Conservation (phyloP, 1,284 basidiomycete species). For the Microbotryum silenes-acaulis region DNA sequence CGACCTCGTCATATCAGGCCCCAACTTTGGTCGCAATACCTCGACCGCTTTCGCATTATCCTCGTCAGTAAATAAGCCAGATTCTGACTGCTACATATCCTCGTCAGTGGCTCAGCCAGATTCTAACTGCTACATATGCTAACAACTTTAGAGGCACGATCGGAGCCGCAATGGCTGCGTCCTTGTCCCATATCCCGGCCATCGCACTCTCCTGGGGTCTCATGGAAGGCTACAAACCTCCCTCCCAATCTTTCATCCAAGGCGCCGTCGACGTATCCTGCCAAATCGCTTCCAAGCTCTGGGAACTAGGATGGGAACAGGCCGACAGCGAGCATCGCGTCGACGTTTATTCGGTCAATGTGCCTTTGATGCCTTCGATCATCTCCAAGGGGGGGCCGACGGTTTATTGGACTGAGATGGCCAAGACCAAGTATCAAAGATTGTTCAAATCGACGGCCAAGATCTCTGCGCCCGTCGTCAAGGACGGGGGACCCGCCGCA, state of each 20-base stretch:
- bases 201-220: constrained; percentile 80
- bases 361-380: constrained; percentile 57
- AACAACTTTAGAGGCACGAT: constrained; percentile 56
- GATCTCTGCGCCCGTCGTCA: constrained; percentile 28
- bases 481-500: constrained; percentile 24
- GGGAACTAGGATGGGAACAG: constrained; percentile 48
- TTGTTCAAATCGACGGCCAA: constrained; percentile 54
- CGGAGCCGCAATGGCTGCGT: constrained; percentile 74
- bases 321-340: constrained; percentile 47
- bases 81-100: too few relatives aligned
- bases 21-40: constrained; percentile 43
- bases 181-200: constrained; percentile 60
- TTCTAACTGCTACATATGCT: too few relatives aligned
- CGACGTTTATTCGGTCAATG: constrained; percentile 72
- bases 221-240: constrained; percentile 61
- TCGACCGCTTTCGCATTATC: constrained; percentile 36
- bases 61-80: constrained; percentile 9
- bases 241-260: constrained; percentile 46
- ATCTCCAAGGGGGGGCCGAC: constrained; percentile 51
- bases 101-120: too few relatives aligned
- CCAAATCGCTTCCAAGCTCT: constrained; percentile 62
- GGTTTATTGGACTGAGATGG: constrained; percentile 66
- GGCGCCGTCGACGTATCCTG: constrained; percentile 63
- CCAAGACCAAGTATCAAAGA: constrained; percentile 64
- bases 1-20: constrained; percentile 58